A percentile compares a stretch with the other conserved stretches of the same genome.
These are phyloP conservation scores for Ceratobasidium sp. DNA, from an alignment of 1,284 basidiomycete genomes.

Conservation along the genomic window DNA sequence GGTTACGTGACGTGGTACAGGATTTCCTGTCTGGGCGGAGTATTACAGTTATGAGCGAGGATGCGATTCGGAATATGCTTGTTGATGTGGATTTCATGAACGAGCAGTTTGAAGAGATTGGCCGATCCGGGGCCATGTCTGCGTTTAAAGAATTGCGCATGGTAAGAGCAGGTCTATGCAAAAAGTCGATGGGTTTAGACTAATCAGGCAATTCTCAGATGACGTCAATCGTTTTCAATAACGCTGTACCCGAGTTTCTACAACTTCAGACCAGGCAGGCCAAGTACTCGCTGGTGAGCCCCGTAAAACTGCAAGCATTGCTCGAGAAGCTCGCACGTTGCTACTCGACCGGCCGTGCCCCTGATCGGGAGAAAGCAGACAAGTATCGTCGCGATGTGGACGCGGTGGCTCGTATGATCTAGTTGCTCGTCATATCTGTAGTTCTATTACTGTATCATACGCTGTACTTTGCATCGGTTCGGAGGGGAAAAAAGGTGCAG, in stretches of 20 bases:
- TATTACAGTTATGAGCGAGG: conserved; percentile 85
- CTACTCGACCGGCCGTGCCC: conserved; percentile 60
- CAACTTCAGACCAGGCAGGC: conserved; percentile 74
- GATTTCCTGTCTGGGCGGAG: conserved; percentile 79
- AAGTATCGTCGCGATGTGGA: conserved; percentile 82
- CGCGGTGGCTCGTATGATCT: conserved; percentile 63
- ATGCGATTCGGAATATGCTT: conserved; percentile 81
- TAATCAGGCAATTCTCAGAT: conserved; percentile 62
- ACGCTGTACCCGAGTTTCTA: conserved; percentile 81
- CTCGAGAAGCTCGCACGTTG: conserved; percentile 58
- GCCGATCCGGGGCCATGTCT: conserved; percentile 68
- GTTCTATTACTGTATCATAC: not conserved
- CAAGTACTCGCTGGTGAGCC: conserved; percentile 75
- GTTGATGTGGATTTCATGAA: conserved; percentile 88
- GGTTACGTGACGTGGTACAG: conserved; percentile 53
- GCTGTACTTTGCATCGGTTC: conserved; percentile 15
- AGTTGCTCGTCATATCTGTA: too few species aligned
- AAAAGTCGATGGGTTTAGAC: conserved; percentile 38
- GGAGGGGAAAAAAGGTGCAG: too few species aligned
- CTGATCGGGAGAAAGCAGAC: conserved; percentile 66
- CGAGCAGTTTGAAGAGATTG: conserved; percentile 76
- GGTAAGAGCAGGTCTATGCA: conserved; percentile 60
- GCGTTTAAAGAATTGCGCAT: conserved; percentile 83
- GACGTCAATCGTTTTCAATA: conserved; percentile 74
- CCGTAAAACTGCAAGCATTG: conserved; percentile 55